Evolutionary conservation across 2,329 filamentous ascomycete genomes (phyloP), one percentile per base, ranked within the genome.

Genomic region (Pezizomycotina sp.): DNA sequence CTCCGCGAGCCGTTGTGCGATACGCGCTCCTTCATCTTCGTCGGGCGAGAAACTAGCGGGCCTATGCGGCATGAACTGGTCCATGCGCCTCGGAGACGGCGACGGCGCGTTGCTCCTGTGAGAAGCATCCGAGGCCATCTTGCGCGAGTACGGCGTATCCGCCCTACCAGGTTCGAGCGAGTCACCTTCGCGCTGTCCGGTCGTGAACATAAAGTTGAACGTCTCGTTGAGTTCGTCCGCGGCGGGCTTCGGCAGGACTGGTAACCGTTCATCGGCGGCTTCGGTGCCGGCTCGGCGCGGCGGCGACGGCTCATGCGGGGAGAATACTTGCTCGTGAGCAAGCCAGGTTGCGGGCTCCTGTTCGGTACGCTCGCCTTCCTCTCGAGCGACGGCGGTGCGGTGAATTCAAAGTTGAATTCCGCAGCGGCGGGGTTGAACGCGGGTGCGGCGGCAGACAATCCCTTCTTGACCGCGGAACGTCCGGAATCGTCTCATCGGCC

Each of bases 11-110:
- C n/a, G n/a, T n/a, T n/a, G n/a, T n/a, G n/a, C n/a, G n/a, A n/a
- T n/a, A n/a, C n/a, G n/a, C n/a, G n/a, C 61, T 60, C 48, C 56
- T 48, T 27, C 50, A 50, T 56, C 49, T 48, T 69, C 62, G 50
- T 65, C 61, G 36, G 64, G 57, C 37, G 57, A 36, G 57, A n/a
- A n/a, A n/a, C n/a, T n/a, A n/a, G n/a, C n/a, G n/a, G n/a, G n/a
- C n/a, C n/a, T n/a, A n/a, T n/a, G n/a, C n/a, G n/a, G n/a, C n/a
- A n/a, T n/a, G n/a, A n/a, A n/a, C n/a, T n/a, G n/a, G n/a, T n/a
- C n/a, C n/a, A n/a, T n/a, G n/a, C n/a, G n/a, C n/a, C n/a, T n/a
- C n/a, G n/a, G n/a, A n/a, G n/a, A n/a, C n/a, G n/a, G n/a, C n/a
- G n/a, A n/a, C n/a, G n/a, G n/a, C n/a, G n/a, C n/a, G n/a, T n/a